phyloP scores from a whole-genome alignment of 768 basidiomycete genomes.

The Lactarius hatsudake region DNA sequence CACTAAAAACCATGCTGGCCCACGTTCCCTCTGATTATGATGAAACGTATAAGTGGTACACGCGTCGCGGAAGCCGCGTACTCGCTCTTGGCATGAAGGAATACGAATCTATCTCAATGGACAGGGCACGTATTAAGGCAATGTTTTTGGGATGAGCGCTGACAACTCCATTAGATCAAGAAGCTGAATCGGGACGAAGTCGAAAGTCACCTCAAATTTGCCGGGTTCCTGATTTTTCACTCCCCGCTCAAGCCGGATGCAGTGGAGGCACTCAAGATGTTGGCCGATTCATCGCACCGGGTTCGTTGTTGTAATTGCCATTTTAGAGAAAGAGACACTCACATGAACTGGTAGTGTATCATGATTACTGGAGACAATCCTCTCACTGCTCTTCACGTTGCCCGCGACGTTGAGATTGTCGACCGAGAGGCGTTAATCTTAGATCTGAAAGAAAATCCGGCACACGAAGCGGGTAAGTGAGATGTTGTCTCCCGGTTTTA shows the following conservation, averaged over 20 bases:
- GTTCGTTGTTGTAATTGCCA: conserved; percentile 47
- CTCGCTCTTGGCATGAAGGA: conserved; percentile 88
- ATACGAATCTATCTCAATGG: conserved; percentile 63
- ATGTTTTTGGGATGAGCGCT: neutral
- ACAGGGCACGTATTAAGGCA: conserved; percentile 55
- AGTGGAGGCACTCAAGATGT: conserved; percentile 85
- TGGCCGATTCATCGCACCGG: conserved; percentile 93
- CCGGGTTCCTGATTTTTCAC: conserved; percentile 98
- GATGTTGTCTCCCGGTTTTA: conserved; percentile 9
- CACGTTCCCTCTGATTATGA: conserved; percentile 79
- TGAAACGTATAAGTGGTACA: conserved; percentile 93
- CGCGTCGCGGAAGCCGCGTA: conserved; percentile 89
- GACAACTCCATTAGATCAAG: conserved; percentile 61
- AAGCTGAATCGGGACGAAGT: conserved; percentile 78
- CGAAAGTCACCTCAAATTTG: conserved; percentile 77
- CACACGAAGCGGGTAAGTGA: conserved; percentile 59
- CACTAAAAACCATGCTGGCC: conserved; percentile 83
- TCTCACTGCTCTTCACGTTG: conserved; percentile 93
- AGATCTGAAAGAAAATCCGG: conserved; percentile 80
- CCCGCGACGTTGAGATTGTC: conserved; percentile 93
- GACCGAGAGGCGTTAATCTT: conserved; percentile 93
- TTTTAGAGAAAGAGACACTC: conserved; percentile 10
- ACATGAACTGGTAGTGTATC: conserved; percentile 60
- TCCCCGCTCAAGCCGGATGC: conserved; percentile 96
- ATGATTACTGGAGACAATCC: conserved; percentile 99